These are phyloP conservation scores for Neopestalotiopsis clavispora DNA, from an alignment of 2,329 filamentous ascomycete genomes.

Conservation along the genomic window DNA sequence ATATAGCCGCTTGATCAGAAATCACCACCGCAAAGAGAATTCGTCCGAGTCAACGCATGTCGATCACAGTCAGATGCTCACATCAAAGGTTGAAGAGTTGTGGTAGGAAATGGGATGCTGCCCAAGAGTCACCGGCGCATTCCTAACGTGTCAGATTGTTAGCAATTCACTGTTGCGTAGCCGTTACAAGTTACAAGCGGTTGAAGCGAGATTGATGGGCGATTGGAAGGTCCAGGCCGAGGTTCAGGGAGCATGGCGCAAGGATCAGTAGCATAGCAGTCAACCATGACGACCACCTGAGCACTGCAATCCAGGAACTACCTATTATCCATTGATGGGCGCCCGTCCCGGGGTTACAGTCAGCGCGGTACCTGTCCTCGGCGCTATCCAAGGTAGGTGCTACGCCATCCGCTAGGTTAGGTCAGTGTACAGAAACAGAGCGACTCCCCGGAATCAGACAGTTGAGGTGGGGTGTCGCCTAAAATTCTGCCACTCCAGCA, in stretches of 20 bases:
- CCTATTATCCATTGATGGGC: too few species aligned
- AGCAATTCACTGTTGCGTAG: neutral
- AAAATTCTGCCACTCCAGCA: slow-evolving; percentile 11
- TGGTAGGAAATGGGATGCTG: neutral
- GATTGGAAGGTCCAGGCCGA: neutral
- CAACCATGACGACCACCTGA: neutral
- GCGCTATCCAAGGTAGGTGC: too few species aligned
- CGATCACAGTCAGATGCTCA: neutral
- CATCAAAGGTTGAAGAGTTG: neutral
- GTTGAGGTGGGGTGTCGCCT: neutral
- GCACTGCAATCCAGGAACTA: neutral
- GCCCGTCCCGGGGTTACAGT: too few species aligned
- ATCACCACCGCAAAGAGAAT: neutral
- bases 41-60: neutral
- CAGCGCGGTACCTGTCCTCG: too few species aligned
- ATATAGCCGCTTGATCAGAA: neutral
- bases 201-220: neutral
- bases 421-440: too few species aligned
- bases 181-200: neutral
- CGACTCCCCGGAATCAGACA: neutral
- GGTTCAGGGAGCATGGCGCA: neutral
- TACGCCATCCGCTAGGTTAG: too few species aligned
- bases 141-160: neutral
- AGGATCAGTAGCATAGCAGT: neutral
- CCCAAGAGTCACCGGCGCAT: neutral